A percentile compares a stretch with the other conserved stretches of the same genome.
These are phyloP conservation scores for Biscutella laevigata DNA, from an alignment of 441 rosid genomes.

Conservation along the genomic window DNA sequence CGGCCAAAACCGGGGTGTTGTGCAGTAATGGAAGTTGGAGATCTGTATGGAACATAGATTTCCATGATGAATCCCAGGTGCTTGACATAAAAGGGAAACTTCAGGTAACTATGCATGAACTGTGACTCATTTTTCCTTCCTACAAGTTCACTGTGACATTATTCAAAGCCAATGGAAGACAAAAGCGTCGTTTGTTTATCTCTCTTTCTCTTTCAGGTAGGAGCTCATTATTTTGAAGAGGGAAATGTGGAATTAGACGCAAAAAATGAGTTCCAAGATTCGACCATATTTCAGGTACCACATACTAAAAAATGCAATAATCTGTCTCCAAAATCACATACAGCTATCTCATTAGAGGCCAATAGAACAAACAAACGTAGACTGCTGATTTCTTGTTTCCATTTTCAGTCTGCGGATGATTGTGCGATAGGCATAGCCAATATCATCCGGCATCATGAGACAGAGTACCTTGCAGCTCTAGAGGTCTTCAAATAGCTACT, in stretches of 20 bases:
- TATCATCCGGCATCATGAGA: conserved; percentile 75
- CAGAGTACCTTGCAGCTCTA: conserved; percentile 79
- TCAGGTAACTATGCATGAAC: conserved; percentile 66
- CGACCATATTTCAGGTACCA: conserved; percentile 76
- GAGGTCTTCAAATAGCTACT: conserved; percentile 45
- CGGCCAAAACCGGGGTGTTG: conserved; percentile 18
- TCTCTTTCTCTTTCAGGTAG: conserved; percentile 49
- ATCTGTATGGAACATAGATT: conserved; percentile 78
- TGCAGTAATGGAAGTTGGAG: conserved; percentile 95
- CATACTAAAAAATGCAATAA: background rate
- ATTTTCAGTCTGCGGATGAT: conserved; percentile 75
- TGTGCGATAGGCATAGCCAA: conserved; percentile 54
- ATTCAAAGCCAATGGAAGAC: background rate
- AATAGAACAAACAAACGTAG: background rate
- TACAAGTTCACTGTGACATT: background rate
- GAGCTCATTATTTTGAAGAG: conserved; percentile 95
- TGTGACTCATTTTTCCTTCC: background rate
- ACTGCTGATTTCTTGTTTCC: background rate
- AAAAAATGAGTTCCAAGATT: conserved; percentile 71
- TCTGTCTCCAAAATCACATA: background rate
- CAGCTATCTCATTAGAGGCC: background rate
- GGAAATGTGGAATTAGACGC: conserved; percentile 98
- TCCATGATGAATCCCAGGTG: conserved; percentile 66
- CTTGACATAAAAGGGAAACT: conserved; percentile 67
- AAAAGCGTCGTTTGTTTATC: background rate